Percentiles rank a stretch among this genome's conserved stretches.
Conservation (phyloP, 805 yeast genomes). For the Candida jianshihensis region DNA sequence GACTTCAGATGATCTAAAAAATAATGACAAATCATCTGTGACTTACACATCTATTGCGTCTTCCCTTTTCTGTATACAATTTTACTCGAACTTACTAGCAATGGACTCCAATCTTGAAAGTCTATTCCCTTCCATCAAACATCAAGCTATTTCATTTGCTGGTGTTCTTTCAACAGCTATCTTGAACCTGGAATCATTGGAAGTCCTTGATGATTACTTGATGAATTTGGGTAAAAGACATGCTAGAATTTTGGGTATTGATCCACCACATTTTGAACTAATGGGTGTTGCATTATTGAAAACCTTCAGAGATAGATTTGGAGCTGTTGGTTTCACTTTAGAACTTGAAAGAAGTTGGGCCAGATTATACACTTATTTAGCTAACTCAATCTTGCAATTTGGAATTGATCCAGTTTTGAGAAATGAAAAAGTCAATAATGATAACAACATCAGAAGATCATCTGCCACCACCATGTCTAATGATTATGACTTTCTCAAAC, state of each 20-base stretch:
- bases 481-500: too few species aligned
- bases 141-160: conserved; percentile 76
- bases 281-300: conserved; percentile 69
- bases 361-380: conserved; percentile 57
- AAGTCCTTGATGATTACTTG: conserved; percentile 51
- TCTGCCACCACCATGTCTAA: too few species aligned
- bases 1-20: conserved; percentile 26
- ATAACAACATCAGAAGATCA: background rate
- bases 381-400: conserved; percentile 55
- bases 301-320: conserved; percentile 62
- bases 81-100: conserved; percentile 60
- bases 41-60: conserved; percentile 34
- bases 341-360: conserved; percentile 69
- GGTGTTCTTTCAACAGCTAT: conserved; percentile 70
- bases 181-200: conserved; percentile 52
- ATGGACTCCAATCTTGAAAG: conserved; percentile 56
- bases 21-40: conserved; percentile 2
- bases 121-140: conserved; percentile 66
- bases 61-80: conserved; percentile 67
- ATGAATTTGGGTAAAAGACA: conserved; percentile 66
- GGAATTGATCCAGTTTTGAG: conserved; percentile 35
- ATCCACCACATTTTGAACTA: conserved; percentile 55
- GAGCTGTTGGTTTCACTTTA: conserved; percentile 36
- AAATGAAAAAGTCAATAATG: conserved; percentile 21
- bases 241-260: conserved; percentile 67